A percentile compares a stretch with the other conserved stretches of the same genome.
Conservation (phyloP, 805 yeast genomes). For the Myxozyma sirexii region DNA sequence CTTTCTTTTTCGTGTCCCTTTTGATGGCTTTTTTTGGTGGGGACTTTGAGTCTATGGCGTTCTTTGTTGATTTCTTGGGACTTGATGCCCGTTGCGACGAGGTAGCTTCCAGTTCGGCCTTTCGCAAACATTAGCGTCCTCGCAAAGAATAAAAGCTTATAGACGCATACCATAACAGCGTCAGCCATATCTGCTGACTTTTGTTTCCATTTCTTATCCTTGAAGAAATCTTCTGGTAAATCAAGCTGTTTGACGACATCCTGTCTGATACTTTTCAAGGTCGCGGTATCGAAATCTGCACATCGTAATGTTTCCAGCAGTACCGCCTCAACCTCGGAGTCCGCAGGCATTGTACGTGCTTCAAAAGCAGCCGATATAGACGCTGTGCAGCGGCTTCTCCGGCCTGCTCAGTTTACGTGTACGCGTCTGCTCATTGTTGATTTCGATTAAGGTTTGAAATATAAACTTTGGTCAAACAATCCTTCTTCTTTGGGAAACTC, state of each 20-base stretch:
- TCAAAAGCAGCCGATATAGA: no score
- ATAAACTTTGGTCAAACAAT: no score
- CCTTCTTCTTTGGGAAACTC: no score
- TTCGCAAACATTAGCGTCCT: not conserved
- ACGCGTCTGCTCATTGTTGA: no score
- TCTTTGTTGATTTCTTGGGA: not conserved
- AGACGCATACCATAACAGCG: constrained; percentile 27
- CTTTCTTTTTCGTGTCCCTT: not conserved
- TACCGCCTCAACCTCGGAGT: not conserved
- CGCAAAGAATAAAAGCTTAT: no score
- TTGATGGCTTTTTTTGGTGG: not conserved
- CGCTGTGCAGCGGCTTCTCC: not conserved
- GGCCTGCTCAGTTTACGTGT: no score
- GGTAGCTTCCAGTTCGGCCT: not conserved
- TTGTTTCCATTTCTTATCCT: constrained; percentile 25
- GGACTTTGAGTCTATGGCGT: not conserved
- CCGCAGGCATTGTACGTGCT: not conserved
- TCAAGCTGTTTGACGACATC: constrained; percentile 26
- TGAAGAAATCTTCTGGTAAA: constrained; percentile 32
- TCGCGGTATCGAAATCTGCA: constrained; percentile 35
- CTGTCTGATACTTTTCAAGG: constrained; percentile 29
- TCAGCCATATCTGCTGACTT: constrained; percentile 27
- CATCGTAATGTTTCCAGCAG: constrained; percentile 10
- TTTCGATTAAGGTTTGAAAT: no score
- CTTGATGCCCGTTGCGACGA: no score